These are phyloP conservation scores for Didymella lethalis DNA, from an alignment of 2,329 filamentous ascomycete species.

Conservation along the genomic window DNA sequence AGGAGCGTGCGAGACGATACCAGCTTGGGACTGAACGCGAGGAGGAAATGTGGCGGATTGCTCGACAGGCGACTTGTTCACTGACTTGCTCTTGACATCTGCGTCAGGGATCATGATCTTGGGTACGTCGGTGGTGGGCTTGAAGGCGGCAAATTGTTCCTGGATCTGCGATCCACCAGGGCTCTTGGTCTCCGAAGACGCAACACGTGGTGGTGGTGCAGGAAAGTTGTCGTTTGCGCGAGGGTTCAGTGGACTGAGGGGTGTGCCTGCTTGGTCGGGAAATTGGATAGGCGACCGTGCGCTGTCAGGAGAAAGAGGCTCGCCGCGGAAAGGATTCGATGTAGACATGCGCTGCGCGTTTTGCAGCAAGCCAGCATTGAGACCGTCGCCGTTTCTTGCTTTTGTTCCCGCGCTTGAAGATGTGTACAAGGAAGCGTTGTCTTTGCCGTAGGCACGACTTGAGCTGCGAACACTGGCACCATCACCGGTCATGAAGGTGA, in stretches of 20 bases:
- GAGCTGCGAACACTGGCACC: slow-evolving; percentile 48
- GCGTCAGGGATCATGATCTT: slow-evolving; percentile 36
- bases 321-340: slow-evolving; percentile 57
- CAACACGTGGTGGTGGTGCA: slow-evolving; percentile 23
- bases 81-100: slow-evolving; percentile 32
- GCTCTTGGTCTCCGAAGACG: slow-evolving; percentile 14
- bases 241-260: slow-evolving; percentile 45
- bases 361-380: slow-evolving; percentile 58
- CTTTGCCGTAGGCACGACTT: slow-evolving; percentile 40
- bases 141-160: slow-evolving; percentile 49
- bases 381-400: slow-evolving; percentile 57
- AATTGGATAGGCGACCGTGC: slow-evolving; percentile 44
- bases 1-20: slow-evolving; percentile 45
- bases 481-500: slow-evolving; percentile 63
- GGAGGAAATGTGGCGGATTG: slow-evolving; percentile 31
- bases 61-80: slow-evolving; percentile 36
- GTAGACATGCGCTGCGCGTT: slow-evolving; percentile 67
- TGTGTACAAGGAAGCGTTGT: slow-evolving; percentile 61
- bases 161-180: slow-evolving; percentile 25
- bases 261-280: slow-evolving; percentile 39
- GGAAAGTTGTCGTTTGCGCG: slow-evolving; percentile 28
- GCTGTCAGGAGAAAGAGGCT: slow-evolving; percentile 48
- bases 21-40: slow-evolving; percentile 49
- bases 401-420: slow-evolving; percentile 59
- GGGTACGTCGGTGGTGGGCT: slow-evolving; percentile 40